Evolutionary conservation across 2,329 filamentous ascomycete genomes (phyloP).

Genomic region (Thelonectria rubi): DNA sequence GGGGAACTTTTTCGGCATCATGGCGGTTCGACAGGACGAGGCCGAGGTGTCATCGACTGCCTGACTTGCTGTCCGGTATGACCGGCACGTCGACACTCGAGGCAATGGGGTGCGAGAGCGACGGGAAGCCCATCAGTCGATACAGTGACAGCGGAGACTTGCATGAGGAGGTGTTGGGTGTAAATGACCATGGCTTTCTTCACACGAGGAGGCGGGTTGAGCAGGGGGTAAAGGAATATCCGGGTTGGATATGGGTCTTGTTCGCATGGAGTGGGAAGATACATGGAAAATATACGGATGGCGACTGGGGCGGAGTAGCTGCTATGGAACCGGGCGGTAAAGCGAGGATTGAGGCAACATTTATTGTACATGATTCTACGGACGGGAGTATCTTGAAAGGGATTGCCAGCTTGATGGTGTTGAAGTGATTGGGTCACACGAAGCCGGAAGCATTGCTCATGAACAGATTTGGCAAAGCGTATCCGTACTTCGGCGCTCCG

Average conservation of each 20-base stretch:
- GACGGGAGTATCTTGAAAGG: too few relatives aligned
- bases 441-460: too few relatives aligned
- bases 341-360: too few relatives aligned
- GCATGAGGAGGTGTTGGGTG: background rate
- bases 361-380: too few relatives aligned
- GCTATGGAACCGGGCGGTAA: background rate
- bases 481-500: background rate
- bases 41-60: background rate
- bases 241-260: constrained; percentile 22
- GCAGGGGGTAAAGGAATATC: constrained; percentile 39
- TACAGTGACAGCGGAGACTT: too few relatives aligned
- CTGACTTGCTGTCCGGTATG: too few relatives aligned
- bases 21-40: constrained; percentile 20
- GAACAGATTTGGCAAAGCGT: too few relatives aligned
- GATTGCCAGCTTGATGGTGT: too few relatives aligned
- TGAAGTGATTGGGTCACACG: too few relatives aligned
- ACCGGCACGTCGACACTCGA: too few relatives aligned
- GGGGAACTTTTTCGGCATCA: constrained; percentile 39
- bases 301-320: background rate
- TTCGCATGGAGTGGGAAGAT: background rate
- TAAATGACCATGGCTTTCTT: constrained; percentile 1
- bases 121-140: too few relatives aligned
- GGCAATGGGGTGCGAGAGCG: too few relatives aligned
- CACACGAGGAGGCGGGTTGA: constrained; percentile 1
- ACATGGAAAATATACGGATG: background rate